A percentile compares a stretch with the other conserved stretches of the same genome.
Evolutionary conservation across 345 rosid species (phyloP).

Genomic region (Populus ilicifolia): DNA sequence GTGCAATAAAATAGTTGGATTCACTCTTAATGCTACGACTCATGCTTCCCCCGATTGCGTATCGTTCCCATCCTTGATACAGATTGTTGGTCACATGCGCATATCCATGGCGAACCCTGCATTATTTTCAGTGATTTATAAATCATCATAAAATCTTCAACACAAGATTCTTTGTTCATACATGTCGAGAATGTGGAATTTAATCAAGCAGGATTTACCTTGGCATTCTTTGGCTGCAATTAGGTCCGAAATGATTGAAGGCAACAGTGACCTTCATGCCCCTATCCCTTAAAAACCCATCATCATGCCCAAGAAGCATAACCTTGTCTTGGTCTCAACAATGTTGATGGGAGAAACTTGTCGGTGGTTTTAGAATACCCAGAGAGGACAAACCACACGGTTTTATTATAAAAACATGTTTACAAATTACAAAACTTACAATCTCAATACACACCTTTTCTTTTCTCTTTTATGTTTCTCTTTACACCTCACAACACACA

Average conservation of each 20-base stretch:
- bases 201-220: conserved; percentile 23
- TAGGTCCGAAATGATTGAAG: conserved; percentile 76
- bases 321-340: conserved; percentile 86
- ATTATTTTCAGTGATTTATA: too few relatives aligned
- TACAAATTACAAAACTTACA: too few relatives aligned
- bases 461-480: too few relatives aligned
- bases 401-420: too few relatives aligned
- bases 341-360: not conserved
- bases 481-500: too few relatives aligned
- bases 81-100: conserved; percentile 60
- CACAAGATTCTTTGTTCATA: too few relatives aligned
- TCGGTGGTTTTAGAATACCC: too few relatives aligned
- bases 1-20: conserved; percentile 51
- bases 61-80: conserved; percentile 74
- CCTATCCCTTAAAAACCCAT: conserved; percentile 49
- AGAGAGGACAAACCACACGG: too few relatives aligned
- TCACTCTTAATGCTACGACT: conserved; percentile 57
- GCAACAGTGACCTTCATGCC: conserved; percentile 64
- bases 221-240: conserved; percentile 86
- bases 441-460: too few relatives aligned
- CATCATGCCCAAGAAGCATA: conserved; percentile 80
- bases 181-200: too few relatives aligned
- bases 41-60: conserved; percentile 78
- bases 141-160: too few relatives aligned
- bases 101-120: conserved; percentile 34